Evolutionary conservation across 2,329 filamentous ascomycete genomes (phyloP), one percentile per base, ranked within the genome.

Genomic region (Herpomyces periplanetae): DNA sequence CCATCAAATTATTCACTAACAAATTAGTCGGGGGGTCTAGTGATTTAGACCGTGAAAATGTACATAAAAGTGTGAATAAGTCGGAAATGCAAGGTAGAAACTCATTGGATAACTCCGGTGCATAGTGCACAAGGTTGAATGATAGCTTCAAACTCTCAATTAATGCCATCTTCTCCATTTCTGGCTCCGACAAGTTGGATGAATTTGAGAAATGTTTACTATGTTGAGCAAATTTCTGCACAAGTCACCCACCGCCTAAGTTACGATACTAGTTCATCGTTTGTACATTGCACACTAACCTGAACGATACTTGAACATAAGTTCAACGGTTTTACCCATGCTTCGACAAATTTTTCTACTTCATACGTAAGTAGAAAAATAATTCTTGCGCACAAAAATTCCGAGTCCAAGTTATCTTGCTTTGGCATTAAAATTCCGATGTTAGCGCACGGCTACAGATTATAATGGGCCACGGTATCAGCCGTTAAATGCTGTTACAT

Each of bases 51-150:
- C n/a, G n/a, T n/a, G n/a, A n/a, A n/a, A n/a, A n/a, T n/a, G n/a
- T n/a, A n/a, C 38, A 37, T 8, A 91, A 43, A 8, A 88, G 49
- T 17, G 52, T 50, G 22, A 73, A 43, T 11, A 91, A 51, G 23
- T 56, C 47, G 5, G 57, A 49, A 16, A 84, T 48, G 2, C 61
- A 55, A 10, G 50, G 41, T 1, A 54, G 54, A 31, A 88, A 84
- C 1, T 44, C 39, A 1, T 43, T 34, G 3, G 42, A 38, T 11
- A 60, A 45, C 16, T 58, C 46, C 3, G 57, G 53, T 30, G 60
- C 62, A 30, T 59, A 57, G 29, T 73, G 59, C 2, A 63, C 64
- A 20, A 87, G 46, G 36, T 88, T 88, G 45, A 84, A 91, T 19
- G 85, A 41, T 15, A 91, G 47, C 32, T 85, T 88, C 19, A 80